Conservation (phyloP, 2,329 filamentous ascomycete species). For the Paecilomyces dactylethromorphus region DNA sequence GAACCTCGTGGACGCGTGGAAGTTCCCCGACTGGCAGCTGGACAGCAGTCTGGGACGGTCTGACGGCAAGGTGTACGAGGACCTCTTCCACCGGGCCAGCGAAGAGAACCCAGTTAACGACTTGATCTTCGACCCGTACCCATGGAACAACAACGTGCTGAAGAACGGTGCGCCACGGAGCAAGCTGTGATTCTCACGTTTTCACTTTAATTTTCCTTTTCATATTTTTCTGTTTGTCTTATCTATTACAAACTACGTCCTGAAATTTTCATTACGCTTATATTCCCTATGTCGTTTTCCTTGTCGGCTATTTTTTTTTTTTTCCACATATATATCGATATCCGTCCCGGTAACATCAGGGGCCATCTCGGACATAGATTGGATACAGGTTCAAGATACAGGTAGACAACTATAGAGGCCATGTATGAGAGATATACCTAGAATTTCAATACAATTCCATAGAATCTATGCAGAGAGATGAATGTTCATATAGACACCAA, state of each 20-base stretch:
- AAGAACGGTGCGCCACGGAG: conserved; percentile 43
- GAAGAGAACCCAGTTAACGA: conserved; percentile 68
- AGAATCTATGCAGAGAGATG: no score
- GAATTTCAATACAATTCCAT: not conserved
- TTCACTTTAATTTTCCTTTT: conserved; percentile 4
- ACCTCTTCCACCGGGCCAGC: conserved; percentile 66
- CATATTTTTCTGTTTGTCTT: conserved; percentile 2
- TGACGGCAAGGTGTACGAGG: conserved; percentile 71
- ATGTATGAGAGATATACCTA: not conserved
- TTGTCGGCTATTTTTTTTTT: not conserved
- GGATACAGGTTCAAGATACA: not conserved
- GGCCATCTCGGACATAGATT: not conserved
- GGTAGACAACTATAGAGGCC: not conserved
- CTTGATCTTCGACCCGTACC: conserved; percentile 58
- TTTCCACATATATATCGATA: no score
- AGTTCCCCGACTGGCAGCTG: conserved; percentile 71
- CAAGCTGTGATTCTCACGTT: conserved; percentile 25
- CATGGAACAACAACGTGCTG: conserved; percentile 46
- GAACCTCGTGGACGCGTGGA: conserved; percentile 65
- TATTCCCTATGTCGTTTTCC: not conserved
- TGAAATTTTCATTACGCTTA: not conserved
- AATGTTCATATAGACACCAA: no score
- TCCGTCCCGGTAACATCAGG: not conserved
- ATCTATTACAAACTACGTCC: no score
- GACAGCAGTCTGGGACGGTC: conserved; percentile 63